Percentiles rank a stretch among this genome's conserved stretches.
phyloP scores from a whole-genome alignment of 441 rosid species.

The Erysimum cheiri region DNA sequence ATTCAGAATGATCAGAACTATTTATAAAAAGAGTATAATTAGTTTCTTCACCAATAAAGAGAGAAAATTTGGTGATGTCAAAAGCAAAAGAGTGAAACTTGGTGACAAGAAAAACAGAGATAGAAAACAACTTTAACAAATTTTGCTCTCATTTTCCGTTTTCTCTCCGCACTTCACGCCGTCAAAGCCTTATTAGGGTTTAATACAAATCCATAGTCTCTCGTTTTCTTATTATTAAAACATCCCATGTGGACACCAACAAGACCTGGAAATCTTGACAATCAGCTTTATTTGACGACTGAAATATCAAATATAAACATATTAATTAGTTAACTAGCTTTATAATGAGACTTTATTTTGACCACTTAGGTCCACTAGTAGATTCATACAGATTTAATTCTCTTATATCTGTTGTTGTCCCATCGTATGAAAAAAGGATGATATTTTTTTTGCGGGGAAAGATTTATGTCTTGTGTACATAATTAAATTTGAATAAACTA shows the following conservation, averaged over 20 bases:
- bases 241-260: constrained; percentile 34
- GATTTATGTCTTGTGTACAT: background rate
- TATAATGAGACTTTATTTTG: constrained; percentile 29
- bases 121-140: no score
- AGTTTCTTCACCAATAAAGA: no score
- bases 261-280: constrained; percentile 7
- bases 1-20: no score
- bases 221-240: background rate
- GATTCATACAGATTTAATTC: background rate
- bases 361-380: constrained; percentile 35
- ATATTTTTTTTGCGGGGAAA: no score
- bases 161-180: constrained; percentile 62
- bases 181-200: constrained; percentile 37
- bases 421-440: no score
- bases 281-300: constrained; percentile 15
- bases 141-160: constrained; percentile 26
- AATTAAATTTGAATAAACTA: background rate
- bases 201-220: constrained; percentile 21
- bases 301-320: background rate
- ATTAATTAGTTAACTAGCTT: background rate
- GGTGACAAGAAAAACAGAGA: no score
- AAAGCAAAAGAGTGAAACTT: no score
- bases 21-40: no score
- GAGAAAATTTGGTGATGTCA: no score
- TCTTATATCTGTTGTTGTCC: background rate